Conservation (phyloP, 2,329 filamentous ascomycete species). For the Hyphodiscus sp. region DNA sequence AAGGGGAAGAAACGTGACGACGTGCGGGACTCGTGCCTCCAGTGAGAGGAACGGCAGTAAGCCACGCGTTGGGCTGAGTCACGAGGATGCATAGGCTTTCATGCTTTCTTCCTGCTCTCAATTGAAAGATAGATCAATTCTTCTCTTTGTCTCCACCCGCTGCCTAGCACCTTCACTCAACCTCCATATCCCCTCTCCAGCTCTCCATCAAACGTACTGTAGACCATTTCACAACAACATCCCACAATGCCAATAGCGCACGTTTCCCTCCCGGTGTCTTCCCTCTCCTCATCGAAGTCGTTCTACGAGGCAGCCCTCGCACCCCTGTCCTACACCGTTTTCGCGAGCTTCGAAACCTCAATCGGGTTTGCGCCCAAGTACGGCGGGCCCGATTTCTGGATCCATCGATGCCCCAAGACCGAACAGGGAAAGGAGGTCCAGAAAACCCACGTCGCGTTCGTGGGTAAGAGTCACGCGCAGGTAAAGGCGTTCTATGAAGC, state of each 20-base stretch:
- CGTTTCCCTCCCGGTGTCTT: conserved; percentile 12
- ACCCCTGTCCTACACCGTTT: conserved; percentile 10
- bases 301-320: conserved; percentile 12
- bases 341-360: conserved; percentile 1
- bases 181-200: too few relatives aligned
- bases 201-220: background rate
- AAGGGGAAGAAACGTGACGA: background rate
- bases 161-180: too few relatives aligned
- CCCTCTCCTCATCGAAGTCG: conserved; percentile 1
- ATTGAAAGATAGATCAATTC: too few relatives aligned
- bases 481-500: conserved; percentile 9
- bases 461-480: conserved; percentile 3
- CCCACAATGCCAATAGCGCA: conserved; percentile 12
- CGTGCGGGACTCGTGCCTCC: background rate
- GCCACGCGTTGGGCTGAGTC: too few relatives aligned
- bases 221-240: background rate
- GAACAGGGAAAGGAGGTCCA: background rate
- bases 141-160: too few relatives aligned
- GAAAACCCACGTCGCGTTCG: conserved; percentile 8
- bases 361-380: conserved; percentile 3
- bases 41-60: too few relatives aligned
- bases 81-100: too few relatives aligned
- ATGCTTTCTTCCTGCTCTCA: too few relatives aligned
- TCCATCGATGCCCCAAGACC: conserved; percentile 6
- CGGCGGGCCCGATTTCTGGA: conserved; percentile 13